Evolutionary conservation across 2,329 filamentous ascomycete genomes (phyloP).

Genomic region (Aureobasidium sp.): DNA sequence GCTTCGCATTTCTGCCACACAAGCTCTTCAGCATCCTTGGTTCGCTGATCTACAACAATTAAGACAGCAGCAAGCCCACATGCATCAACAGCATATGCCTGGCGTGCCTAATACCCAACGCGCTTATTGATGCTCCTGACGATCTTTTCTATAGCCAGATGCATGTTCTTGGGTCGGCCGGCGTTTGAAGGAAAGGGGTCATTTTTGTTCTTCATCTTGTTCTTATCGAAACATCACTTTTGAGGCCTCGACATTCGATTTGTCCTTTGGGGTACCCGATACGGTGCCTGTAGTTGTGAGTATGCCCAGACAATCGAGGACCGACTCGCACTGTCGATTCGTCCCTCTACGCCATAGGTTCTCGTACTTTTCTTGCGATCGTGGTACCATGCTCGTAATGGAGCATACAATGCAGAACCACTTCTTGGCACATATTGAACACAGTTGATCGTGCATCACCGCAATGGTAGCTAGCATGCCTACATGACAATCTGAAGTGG

Average conservation of each 20-base stretch:
- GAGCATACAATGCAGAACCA: neutral
- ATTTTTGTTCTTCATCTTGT: neutral
- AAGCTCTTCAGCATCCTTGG: constrained; percentile 86
- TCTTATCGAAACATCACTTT: neutral
- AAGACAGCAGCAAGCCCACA: constrained; percentile 14
- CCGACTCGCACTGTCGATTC: neutral
- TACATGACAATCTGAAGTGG: neutral
- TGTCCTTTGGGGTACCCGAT: neutral
- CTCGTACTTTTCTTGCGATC: neutral
- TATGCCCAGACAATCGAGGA: neutral
- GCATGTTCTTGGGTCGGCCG: neutral
- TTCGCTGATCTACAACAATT: constrained; percentile 64
- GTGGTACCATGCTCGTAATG: neutral
- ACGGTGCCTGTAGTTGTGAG: neutral
- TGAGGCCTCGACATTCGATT: neutral
- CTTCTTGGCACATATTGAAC: neutral
- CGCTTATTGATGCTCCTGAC: constrained; percentile 14
- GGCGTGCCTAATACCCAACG: constrained; percentile 15
- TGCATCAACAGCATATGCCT: constrained; percentile 16
- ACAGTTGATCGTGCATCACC: neutral
- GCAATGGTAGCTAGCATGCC: neutral
- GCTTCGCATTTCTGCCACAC: constrained; percentile 77
- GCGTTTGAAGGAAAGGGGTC: neutral
- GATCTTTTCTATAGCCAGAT: neutral
- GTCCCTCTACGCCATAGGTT: neutral